phyloP scores from a whole-genome alignment of 768 basidiomycete species.

The Termitomyces sp. region DNA sequence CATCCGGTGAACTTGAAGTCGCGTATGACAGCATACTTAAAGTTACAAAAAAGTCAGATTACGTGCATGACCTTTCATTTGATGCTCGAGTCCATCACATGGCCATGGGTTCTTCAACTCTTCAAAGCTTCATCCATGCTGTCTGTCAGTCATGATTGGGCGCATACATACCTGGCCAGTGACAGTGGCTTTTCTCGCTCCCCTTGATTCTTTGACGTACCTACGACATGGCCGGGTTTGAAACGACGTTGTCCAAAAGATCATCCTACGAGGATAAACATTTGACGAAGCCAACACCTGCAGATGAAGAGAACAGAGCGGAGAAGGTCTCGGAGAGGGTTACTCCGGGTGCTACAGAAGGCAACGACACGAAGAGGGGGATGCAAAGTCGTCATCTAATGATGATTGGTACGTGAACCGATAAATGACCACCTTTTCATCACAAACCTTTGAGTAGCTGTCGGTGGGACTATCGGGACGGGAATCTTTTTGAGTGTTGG shows the following conservation, averaged over 20 bases:
- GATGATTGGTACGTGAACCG: slow-evolving; percentile 26
- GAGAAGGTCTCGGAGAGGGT: not conserved
- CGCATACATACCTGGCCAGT: too few relatives aligned
- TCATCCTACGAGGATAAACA: not conserved
- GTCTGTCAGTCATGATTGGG: too few relatives aligned
- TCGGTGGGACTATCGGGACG: slow-evolving; percentile 57
- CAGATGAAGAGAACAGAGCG: not conserved
- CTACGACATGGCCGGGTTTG: not conserved
- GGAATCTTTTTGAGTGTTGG: slow-evolving; percentile 62
- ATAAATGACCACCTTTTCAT: not conserved
- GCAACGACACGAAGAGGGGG: slow-evolving; percentile 22
- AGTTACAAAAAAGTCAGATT: too few relatives aligned
- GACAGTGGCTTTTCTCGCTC: too few relatives aligned
- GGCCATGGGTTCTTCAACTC: too few relatives aligned
- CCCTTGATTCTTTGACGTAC: too few relatives aligned
- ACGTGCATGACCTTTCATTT: too few relatives aligned
- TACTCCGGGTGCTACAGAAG: slow-evolving; percentile 11
- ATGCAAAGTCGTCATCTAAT: slow-evolving; percentile 28
- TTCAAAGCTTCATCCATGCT: too few relatives aligned
- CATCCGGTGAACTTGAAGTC: too few relatives aligned
- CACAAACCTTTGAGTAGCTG: slow-evolving; percentile 28
- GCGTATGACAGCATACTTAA: too few relatives aligned
- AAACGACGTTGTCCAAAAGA: too few relatives aligned
- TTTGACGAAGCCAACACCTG: not conserved
- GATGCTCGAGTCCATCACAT: too few relatives aligned